Evolutionary conservation across 139 green algal species (phyloP), one percentile per base, ranked within the genome.

Genomic region (Chlamydomonas sp.): DNA sequence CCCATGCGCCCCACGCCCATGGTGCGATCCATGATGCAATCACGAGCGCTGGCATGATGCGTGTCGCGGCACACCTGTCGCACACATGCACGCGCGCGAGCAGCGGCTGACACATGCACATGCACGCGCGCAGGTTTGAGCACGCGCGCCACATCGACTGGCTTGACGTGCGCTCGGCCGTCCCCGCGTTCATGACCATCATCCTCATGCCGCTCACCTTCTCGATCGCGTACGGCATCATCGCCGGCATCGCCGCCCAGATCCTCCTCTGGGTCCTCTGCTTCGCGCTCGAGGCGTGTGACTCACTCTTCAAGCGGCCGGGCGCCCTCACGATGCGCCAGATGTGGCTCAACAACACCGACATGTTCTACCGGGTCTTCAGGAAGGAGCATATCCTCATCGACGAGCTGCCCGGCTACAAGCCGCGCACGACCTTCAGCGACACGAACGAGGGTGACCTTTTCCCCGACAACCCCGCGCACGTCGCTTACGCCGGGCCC

Each of bases 121-220:
- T 85, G 80, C n/a, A n/a, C n/a, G n/a, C n/a, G n/a, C n/a, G n/a
- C n/a, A n/a, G n/a, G n/a, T 83, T 87, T 54, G 82, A 84, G 65
- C 80, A 87, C 70, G 38, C 77, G 2, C 49, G 73, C 13, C 73
- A 87, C 71, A 83, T 87, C 47, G 62, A 83, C 29, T 87, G 82
- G 82, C 54, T 69, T 71, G 59, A 88, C 82, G 68, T 80, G 5
- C 60, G 60, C 5, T 5, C 26, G 84, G 79, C 83, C 13, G 74
- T 92, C 2, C 86, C 89, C 5, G 86, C 88, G 6, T 92, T 95
- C 81, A 75, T 91, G 68, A 90, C 86, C 65, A 85, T 95, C 54
- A 67, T 86, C 28, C 70, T 87, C 64, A 92, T 92, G 79, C 89
- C 89, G 5, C 81, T 93, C 38, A 91, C 86, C 28, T 90, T 89